A percentile compares a stretch with the other conserved stretches of the same genome.
Conservation (phyloP, 257 asterid genomes). For the Ilex asprella region DNA sequence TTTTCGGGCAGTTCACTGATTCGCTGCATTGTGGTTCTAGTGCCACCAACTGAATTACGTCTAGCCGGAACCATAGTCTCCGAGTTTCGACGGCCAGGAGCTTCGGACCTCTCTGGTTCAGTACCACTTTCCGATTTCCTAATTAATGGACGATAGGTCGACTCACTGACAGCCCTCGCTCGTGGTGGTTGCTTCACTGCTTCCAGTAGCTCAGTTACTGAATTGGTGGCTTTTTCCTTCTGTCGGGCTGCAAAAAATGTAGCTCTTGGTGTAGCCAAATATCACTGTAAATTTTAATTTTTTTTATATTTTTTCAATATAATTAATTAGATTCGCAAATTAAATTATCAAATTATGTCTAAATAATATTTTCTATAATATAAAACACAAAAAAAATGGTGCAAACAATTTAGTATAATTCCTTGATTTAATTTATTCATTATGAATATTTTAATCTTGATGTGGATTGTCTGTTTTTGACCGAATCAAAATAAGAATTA, state of each 20-base stretch:
- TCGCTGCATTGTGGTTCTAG: slow-evolving; percentile 58
- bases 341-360: no score
- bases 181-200: slow-evolving; percentile 87
- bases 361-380: no score
- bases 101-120: slow-evolving; percentile 25
- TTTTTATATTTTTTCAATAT: no score
- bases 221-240: slow-evolving; percentile 62
- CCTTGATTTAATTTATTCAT: no score
- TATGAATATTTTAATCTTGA: no score
- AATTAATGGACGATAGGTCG: slow-evolving; percentile 54
- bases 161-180: slow-evolving; percentile 78
- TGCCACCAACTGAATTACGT: slow-evolving; percentile 87
- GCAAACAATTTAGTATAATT: no score
- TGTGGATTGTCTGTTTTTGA: no score
- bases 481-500: no score
- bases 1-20: slow-evolving; percentile 63
- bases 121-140: slow-evolving; percentile 52
- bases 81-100: slow-evolving; percentile 22
- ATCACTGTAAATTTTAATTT: no score
- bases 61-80: slow-evolving; percentile 41
- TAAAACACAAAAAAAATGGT: no score
- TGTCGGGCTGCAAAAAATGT: slow-evolving; percentile 51
- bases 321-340: no score
- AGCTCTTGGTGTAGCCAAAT: no score
- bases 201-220: slow-evolving; percentile 69